Conservation (phyloP, 805 yeast genomes). For the Candida berthetii region DNA sequence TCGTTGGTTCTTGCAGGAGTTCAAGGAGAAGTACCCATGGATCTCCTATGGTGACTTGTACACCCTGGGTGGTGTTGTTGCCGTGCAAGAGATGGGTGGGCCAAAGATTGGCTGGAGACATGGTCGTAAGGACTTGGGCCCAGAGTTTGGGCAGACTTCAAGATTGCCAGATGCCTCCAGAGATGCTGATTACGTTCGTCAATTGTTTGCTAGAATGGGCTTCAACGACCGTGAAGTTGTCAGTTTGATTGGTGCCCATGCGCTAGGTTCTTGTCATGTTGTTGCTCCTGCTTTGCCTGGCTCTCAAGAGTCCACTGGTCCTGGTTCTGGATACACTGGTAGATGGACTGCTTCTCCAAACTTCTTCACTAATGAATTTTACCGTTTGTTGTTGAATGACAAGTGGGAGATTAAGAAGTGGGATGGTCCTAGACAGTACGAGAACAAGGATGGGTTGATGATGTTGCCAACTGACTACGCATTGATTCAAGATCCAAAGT, state of each 20-base stretch:
- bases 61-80: conserved; percentile 74
- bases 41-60: conserved; percentile 74
- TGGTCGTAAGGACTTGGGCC: conserved; percentile 62
- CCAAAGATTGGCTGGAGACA: conserved; percentile 79
- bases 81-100: conserved; percentile 74
- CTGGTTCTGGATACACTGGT: conserved; percentile 76
- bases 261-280: conserved; percentile 71
- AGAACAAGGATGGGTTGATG: conserved; percentile 61
- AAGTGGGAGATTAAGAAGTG: conserved; percentile 50
- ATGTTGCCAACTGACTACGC: conserved; percentile 84
- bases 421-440: conserved; percentile 59
- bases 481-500: conserved; percentile 53
- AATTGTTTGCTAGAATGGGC: conserved; percentile 59
- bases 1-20: conserved; percentile 46
- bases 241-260: conserved; percentile 71
- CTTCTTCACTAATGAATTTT: conserved; percentile 70
- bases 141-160: conserved; percentile 52
- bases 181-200: conserved; percentile 60
- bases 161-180: conserved; percentile 69
- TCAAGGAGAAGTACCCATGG: conserved; percentile 59
- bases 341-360: conserved; percentile 88
- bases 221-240: conserved; percentile 69
- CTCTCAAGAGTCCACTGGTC: conserved; percentile 10
- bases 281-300: conserved; percentile 20
- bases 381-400: conserved; percentile 47